phyloP scores from a whole-genome alignment of 2,329 filamentous ascomycete genomes.

The Amphichorda felina region DNA sequence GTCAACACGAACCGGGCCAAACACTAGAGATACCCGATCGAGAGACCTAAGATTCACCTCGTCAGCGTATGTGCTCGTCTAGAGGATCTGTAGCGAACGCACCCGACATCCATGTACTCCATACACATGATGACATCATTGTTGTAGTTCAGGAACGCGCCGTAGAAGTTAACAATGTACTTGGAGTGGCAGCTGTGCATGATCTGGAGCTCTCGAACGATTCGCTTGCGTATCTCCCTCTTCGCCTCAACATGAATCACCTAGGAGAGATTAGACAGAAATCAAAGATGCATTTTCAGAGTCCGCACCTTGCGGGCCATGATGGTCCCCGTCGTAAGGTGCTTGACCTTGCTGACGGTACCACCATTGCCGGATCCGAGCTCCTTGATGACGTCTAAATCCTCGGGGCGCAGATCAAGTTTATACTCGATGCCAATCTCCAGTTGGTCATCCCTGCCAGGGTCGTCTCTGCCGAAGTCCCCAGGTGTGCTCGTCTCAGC shows the following conservation, averaged over 20 bases:
- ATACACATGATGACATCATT: constrained; percentile 99
- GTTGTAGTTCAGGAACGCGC: constrained; percentile 90
- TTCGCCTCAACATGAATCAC: constrained; percentile 98
- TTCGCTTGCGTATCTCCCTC: constrained; percentile 91
- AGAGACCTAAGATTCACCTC: constrained; percentile 51
- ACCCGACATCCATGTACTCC: constrained; percentile 99
- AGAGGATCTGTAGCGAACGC: background rate
- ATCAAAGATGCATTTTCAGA: background rate
- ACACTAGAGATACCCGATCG: constrained; percentile 86
- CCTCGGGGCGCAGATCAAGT: constrained; percentile 80
- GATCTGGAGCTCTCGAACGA: constrained; percentile 92
- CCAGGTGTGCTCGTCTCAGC: constrained; percentile 58
- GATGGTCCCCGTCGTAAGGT: constrained; percentile 84
- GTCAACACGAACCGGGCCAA: constrained; percentile 89
- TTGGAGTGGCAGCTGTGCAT: constrained; percentile 97
- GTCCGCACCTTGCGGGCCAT: constrained; percentile 74
- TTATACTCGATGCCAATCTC: constrained; percentile 98
- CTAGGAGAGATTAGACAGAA: constrained; percentile 31
- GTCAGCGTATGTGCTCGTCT: background rate
- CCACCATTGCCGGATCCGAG: constrained; percentile 93
- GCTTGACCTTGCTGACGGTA: constrained; percentile 95
- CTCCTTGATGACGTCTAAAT: constrained; percentile 87
- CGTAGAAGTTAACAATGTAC: constrained; percentile 96
- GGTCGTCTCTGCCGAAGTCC: constrained; percentile 46
- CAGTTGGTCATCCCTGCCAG: constrained; percentile 49